phyloP scores from a whole-genome alignment of 2,329 filamentous ascomycete genomes.

The Blumeria graminis region DNA sequence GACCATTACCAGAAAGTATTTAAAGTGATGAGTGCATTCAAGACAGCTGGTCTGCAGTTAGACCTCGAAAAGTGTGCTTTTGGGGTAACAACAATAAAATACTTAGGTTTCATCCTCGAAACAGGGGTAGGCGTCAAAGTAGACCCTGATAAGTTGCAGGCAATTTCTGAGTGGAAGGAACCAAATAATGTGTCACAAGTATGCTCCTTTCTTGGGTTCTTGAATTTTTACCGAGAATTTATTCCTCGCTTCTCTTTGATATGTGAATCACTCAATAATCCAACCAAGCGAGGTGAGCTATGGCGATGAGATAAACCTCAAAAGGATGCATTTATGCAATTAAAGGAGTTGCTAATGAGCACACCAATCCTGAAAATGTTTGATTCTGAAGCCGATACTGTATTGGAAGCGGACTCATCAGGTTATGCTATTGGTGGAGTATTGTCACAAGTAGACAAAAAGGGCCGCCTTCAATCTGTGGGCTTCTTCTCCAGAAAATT shows the following conservation, averaged over 20 bases:
- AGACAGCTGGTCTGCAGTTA: not conserved
- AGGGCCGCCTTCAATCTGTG: not conserved
- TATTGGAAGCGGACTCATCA: not conserved
- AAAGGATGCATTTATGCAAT: not conserved
- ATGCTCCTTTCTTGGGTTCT: not conserved
- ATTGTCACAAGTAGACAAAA: not conserved
- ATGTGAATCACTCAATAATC: not conserved
- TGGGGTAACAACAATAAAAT: not conserved
- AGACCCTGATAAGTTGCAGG: not conserved
- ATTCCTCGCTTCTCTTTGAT: not conserved
- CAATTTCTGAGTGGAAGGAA: not conserved
- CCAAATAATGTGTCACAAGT: not conserved
- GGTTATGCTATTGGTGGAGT: not conserved
- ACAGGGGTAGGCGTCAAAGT: not conserved
- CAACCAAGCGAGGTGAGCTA: not conserved
- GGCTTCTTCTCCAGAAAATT: not conserved
- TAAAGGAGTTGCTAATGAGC: not conserved
- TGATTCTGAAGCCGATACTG: not conserved
- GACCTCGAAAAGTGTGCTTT: not conserved
- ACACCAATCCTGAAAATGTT: not conserved
- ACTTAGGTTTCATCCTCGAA: not conserved
- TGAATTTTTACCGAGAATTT: not conserved
- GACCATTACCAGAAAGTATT: not conserved
- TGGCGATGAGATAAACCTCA: not conserved
- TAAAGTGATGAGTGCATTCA: not conserved